Conservation (phyloP, 768 basidiomycete species). For the Podaxis sp. region DNA sequence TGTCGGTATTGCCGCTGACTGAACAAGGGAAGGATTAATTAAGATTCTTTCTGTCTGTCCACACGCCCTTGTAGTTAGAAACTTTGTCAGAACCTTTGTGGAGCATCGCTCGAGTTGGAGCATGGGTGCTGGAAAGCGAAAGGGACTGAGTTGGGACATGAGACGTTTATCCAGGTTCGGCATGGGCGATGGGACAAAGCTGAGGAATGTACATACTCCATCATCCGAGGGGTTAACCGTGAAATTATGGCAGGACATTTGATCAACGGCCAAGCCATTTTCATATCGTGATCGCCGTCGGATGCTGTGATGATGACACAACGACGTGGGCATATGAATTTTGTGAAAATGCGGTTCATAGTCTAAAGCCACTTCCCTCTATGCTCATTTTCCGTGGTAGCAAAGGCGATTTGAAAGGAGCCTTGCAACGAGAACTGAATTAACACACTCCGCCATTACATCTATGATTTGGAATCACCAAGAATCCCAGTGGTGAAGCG, state of each 20-base stretch:
- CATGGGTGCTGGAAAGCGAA: not conserved
- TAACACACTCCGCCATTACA: constrained; percentile 5
- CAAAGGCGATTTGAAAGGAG: constrained; percentile 3
- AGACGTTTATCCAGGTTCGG: not conserved
- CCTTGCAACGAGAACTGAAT: not conserved
- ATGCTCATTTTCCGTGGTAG: not conserved
- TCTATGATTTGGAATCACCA: not conserved
- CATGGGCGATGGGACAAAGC: not conserved
- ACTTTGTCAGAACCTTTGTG: not conserved
- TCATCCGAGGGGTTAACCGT: not conserved
- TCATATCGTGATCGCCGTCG: constrained; percentile 4
- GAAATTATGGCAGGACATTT: not conserved
- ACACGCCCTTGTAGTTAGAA: not conserved
- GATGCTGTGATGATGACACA: not conserved
- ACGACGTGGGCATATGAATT: not conserved
- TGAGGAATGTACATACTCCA: not conserved
- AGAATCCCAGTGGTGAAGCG: constrained; percentile 4
- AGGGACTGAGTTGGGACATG: not conserved
- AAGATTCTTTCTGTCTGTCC: not conserved
- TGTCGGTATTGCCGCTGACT: not conserved
- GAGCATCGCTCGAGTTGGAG: not conserved
- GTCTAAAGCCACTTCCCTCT: constrained; percentile 6
- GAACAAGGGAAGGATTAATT: constrained; percentile 2
- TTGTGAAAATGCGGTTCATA: not conserved
- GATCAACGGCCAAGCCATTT: not conserved